phyloP scores from a whole-genome alignment of 257 asterid species.

The Scutellaria barbata region DNA sequence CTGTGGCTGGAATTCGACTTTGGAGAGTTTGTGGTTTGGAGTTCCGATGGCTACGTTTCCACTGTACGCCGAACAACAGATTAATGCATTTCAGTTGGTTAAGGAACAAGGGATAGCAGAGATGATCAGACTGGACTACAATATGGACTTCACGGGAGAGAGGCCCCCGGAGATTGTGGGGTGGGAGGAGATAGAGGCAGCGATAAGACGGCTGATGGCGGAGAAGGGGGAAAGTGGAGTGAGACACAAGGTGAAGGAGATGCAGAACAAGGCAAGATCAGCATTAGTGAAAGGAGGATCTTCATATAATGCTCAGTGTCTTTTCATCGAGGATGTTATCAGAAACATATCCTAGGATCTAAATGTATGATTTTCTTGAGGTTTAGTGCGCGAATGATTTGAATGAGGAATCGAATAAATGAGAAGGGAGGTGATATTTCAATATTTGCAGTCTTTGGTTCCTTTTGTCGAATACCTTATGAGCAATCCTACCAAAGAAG shows the following conservation, averaged over 20 bases:
- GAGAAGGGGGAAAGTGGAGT: constrained; percentile 15
- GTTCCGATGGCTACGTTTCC: constrained; percentile 56
- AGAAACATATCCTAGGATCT: neutral
- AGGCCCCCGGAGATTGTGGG: constrained; percentile 15
- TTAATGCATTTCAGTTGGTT: constrained; percentile 44
- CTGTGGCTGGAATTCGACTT: constrained; percentile 51
- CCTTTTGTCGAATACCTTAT: too few species aligned
- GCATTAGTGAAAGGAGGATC: constrained; percentile 35
- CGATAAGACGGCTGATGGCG: constrained; percentile 36
- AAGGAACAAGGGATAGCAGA: constrained; percentile 42
- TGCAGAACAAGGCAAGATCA: constrained; percentile 30
- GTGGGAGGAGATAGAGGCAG: constrained; percentile 34
- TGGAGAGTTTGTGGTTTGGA: constrained; percentile 51
- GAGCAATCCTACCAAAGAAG: too few species aligned
- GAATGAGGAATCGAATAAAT: too few species aligned
- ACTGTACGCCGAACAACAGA: constrained; percentile 47
- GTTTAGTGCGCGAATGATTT: too few species aligned
- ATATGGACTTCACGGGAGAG: constrained; percentile 30
- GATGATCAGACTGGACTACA: constrained; percentile 20
- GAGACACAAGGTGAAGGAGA: constrained; percentile 21
- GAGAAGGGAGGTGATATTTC: too few species aligned
- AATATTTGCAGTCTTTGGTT: too few species aligned
- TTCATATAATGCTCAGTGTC: constrained; percentile 25
- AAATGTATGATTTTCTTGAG: too few species aligned
- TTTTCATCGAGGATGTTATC: constrained; percentile 25